Base-by-base conservation (phyloP, 768 basidiomycete genomes). In the Ephemerocybe angulata region DNA sequence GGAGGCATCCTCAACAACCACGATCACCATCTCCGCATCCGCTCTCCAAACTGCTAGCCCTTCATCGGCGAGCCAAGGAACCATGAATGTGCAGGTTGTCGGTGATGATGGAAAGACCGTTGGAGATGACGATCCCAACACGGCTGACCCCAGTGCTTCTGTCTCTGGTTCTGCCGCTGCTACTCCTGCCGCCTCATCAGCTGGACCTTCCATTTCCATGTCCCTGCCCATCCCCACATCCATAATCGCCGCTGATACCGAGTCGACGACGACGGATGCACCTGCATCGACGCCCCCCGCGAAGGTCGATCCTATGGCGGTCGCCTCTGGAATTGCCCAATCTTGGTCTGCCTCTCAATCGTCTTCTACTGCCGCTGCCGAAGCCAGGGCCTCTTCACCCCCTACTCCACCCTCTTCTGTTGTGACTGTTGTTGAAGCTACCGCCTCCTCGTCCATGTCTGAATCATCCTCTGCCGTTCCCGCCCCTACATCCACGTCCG, bases 61-160 rank as follows among this genome's bases (percentile, higher is more conserved):
- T 10, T 21, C 19, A 12, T 22, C 40, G 27, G 11, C 12, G 10
- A 22, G 15, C 17, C 25, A 17, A 4, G 38, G 38, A 24, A 30
- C 27, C 3, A 4, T 53, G 41, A 53, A 21, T 24, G 52, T 44
- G 17, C 52, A 53, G 42, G 52, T 53, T 12, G 30, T 53, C 22
- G 52, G 52, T 4, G 41, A 43, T 42, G 52, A 53, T 30, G 30
- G 38, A 10, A 53, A 33, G 38, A 53, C 25, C 2, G 50, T 57
- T n/a, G 54, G 62, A 1, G 56, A 52, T 30, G 55, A 50, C 29
- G 48, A 38, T n/a, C 29, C 56, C 43, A 42, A 40, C 17, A 52
- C 59, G 17, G 46, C 46, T 29, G 46, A 10, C 4, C 15, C 22
- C 17, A 30, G 25, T 29, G 12, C 46, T 48, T 3, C 47, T 48